A percentile compares a stretch with the other conserved stretches of the same genome.
Conservation (phyloP, 805 yeast species). For the Cyberlindnera euphorbiae region DNA sequence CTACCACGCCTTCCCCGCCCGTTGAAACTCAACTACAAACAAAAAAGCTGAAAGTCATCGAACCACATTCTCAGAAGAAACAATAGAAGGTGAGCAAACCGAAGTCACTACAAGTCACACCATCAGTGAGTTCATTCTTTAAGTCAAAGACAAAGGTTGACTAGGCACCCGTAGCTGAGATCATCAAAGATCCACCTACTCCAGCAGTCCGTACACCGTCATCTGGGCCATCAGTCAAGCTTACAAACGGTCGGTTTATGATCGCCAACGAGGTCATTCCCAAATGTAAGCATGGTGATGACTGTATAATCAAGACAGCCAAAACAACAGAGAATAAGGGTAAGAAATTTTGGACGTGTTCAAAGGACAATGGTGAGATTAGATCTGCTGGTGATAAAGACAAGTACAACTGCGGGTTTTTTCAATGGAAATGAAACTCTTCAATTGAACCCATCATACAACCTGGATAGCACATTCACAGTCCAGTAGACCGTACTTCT, state of each 20-base stretch:
- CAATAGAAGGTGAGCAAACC: no score
- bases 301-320: conserved; percentile 43
- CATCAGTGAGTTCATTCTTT: conserved; percentile 16
- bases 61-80: no score
- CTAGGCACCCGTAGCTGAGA: background rate
- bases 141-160: conserved; percentile 3
- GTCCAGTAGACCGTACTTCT: conserved; percentile 23
- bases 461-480: conserved; percentile 20
- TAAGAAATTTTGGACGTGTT: conserved; percentile 51
- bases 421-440: conserved; percentile 41
- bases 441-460: background rate
- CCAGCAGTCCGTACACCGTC: no score
- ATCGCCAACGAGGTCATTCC: conserved; percentile 32
- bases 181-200: no score
- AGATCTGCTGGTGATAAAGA: conserved; percentile 16
- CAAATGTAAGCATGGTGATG: conserved; percentile 41
- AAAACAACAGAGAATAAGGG: conserved; percentile 41
- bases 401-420: conserved; percentile 45
- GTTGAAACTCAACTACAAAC: background rate
- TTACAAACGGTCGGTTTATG: conserved; percentile 17
- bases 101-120: no score
- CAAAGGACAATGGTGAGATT: conserved; percentile 30
- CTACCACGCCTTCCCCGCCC: conserved; percentile 2
- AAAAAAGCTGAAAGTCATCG: background rate
- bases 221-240: conserved; percentile 1